Percentiles rank a stretch among this genome's conserved stretches.
Evolutionary conservation across 2,329 filamentous ascomycete species (phyloP).

Genomic region (Annulohypoxylon truncatum): DNA sequence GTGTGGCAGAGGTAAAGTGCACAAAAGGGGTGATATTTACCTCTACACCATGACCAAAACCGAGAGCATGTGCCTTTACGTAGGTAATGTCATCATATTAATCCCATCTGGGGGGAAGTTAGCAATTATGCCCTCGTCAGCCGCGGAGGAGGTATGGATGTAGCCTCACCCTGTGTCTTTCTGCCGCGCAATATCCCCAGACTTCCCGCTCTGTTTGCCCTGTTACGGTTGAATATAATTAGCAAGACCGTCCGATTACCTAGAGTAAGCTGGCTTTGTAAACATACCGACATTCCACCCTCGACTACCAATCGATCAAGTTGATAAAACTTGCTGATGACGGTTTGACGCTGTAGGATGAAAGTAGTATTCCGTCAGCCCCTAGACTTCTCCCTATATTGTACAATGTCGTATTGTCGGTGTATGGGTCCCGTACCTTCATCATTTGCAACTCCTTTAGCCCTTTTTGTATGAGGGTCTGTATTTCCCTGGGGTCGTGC

Average conservation of each 20-base stretch:
- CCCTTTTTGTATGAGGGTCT: slow-evolving; percentile 90
- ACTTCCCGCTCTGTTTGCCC: slow-evolving; percentile 77
- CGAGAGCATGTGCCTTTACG: background rate
- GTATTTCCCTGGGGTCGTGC: slow-evolving; percentile 79
- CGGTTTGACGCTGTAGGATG: slow-evolving; percentile 82
- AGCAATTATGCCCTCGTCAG: slow-evolving; percentile 8
- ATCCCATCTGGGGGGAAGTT: slow-evolving; percentile 46
- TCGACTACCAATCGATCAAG: slow-evolving; percentile 92
- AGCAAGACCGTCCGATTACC: background rate
- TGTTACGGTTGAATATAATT: slow-evolving; percentile 44
- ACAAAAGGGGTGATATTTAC: background rate
- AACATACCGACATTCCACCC: slow-evolving; percentile 78
- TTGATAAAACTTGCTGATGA: slow-evolving; percentile 95
- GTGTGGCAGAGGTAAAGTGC: slow-evolving; percentile 9
- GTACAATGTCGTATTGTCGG: background rate
- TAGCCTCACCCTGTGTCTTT: slow-evolving; percentile 79
- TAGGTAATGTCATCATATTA: slow-evolving; percentile 33
- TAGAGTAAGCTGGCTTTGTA: background rate
- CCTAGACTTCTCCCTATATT: background rate
- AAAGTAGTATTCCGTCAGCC: slow-evolving; percentile 9
- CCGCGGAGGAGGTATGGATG: background rate
- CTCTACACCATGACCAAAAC: background rate
- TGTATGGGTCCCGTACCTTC: slow-evolving; percentile 73
- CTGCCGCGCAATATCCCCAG: slow-evolving; percentile 76
- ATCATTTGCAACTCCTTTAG: slow-evolving; percentile 86